These are phyloP conservation scores for Citrullus colocynthis DNA, from an alignment of 306 rosid genomes.

Conservation along the genomic window DNA sequence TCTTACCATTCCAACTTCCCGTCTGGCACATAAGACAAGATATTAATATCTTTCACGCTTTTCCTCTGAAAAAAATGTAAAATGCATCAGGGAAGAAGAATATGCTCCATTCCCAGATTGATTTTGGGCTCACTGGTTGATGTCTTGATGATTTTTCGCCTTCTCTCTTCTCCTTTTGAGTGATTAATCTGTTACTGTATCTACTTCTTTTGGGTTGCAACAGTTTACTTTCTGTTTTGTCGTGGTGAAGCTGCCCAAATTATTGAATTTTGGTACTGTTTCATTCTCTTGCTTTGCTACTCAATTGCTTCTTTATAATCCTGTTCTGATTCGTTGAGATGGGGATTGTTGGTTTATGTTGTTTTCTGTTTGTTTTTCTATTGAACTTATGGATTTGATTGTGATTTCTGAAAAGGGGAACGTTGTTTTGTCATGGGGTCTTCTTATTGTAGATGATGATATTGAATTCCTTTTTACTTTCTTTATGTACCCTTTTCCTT, in stretches of 20 bases:
- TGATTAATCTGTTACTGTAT: neutral
- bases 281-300: neutral
- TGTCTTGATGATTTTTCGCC: neutral
- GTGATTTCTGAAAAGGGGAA: neutral
- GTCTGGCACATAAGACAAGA: neutral
- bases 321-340: neutral
- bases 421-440: neutral
- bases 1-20: neutral
- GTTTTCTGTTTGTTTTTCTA: neutral
- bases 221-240: neutral
- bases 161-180: neutral
- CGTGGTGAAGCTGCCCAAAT: neutral
- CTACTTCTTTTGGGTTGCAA: neutral
- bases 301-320: neutral
- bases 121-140: neutral
- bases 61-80: neutral
- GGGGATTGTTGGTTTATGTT: neutral
- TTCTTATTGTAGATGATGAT: neutral
- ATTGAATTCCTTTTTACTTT: neutral
- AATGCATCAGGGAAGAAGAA: neutral
- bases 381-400: neutral
- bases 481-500: neutral
- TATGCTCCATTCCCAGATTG: neutral
- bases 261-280: neutral
- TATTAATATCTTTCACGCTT: slow-evolving; percentile 1